Evolutionary conservation across 805 yeast genomes (phyloP), one percentile per base, ranked within the genome.

Genomic region (Nakazawaea ernobii): DNA sequence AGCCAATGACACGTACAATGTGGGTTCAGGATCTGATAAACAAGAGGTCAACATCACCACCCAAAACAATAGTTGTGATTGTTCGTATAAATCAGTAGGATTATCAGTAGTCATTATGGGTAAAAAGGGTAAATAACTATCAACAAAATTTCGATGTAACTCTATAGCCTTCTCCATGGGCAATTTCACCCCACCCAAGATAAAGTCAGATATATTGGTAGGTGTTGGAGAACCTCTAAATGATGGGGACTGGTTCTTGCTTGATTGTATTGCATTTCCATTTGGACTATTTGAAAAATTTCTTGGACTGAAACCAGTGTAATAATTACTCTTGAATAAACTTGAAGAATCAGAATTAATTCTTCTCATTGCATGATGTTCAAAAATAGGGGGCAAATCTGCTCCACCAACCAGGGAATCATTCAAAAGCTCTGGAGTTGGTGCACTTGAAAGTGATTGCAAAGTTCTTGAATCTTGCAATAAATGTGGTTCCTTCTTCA

Each of bases 61-160:
- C 97, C 97, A 91, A 60, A 91, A 91, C 44, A 91, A 69, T 20
- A 90, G 69, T 58, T 86, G 92, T 0, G 95, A 86, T 58, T 87
- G 94, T 14, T 84, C 75, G 62, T 87, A 88, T 17, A 91, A 73
- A 59, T 86, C 94, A 0, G 82, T 74, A 2, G 95, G 91, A 40
- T 79, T 74, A 39, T 74, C 69, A 0, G 95, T 80, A 28, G 81
- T 74, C 60, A 91, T 69, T 10, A 91, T 86, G 2, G 97, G 97
- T 56, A 90, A 70, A 55, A 75, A 84, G 0, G 96, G 95, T 24
- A 86, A 67, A 57, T 82, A 84, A 48, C 82, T 76, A 6, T 65
- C 64, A 52, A 86, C 74, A 59, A 91, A 91, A 26, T 80, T 68
- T 39, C 73, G 72, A 62, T 91, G 96, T 30, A 91, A 70, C 53